Conservation (phyloP, 2,329 filamentous ascomycete genomes). For the Sodiomyces alkalinus region DNA sequence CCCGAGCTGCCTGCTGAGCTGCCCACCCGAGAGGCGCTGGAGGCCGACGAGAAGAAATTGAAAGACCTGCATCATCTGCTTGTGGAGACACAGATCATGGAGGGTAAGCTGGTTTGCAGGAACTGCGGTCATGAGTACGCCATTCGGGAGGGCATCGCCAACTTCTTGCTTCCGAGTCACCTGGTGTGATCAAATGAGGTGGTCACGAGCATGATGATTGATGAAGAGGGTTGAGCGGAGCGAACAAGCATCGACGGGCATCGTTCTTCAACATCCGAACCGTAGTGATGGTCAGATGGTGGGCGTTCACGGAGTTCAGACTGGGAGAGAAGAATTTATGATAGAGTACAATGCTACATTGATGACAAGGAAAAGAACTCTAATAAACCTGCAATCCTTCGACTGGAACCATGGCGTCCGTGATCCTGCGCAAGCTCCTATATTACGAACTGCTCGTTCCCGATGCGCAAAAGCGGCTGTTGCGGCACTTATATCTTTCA, state of each 20-base stretch:
- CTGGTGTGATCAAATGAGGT: slow-evolving; percentile 41
- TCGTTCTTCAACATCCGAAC: neutral
- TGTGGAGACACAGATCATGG: slow-evolving; percentile 76
- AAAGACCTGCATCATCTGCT: slow-evolving; percentile 68
- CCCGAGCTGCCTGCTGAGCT: slow-evolving; percentile 52
- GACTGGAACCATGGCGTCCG: too few relatives aligned
- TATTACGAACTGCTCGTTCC: too few relatives aligned
- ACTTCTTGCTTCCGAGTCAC: slow-evolving; percentile 88
- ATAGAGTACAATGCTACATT: slow-evolving; percentile 6
- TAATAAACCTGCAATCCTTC: too few relatives aligned
- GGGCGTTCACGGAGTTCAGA: slow-evolving; percentile 1
- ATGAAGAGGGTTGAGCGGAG: too few relatives aligned
- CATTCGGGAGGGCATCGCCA: slow-evolving; percentile 90
- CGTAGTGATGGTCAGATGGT: neutral
- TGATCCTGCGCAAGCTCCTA: too few relatives aligned
- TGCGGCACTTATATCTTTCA: too few relatives aligned
- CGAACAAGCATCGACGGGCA: too few relatives aligned
- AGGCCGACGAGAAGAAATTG: slow-evolving; percentile 52
- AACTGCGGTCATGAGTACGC: slow-evolving; percentile 89
- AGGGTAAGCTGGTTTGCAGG: slow-evolving; percentile 80
- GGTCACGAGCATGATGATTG: neutral
- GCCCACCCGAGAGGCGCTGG: slow-evolving; percentile 45
- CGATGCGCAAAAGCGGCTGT: too few relatives aligned
- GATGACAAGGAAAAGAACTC: too few relatives aligned
- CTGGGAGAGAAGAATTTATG: slow-evolving; percentile 5